phyloP scores from a whole-genome alignment of 1,284 basidiomycete genomes.

The Moesziomyces sp. region DNA sequence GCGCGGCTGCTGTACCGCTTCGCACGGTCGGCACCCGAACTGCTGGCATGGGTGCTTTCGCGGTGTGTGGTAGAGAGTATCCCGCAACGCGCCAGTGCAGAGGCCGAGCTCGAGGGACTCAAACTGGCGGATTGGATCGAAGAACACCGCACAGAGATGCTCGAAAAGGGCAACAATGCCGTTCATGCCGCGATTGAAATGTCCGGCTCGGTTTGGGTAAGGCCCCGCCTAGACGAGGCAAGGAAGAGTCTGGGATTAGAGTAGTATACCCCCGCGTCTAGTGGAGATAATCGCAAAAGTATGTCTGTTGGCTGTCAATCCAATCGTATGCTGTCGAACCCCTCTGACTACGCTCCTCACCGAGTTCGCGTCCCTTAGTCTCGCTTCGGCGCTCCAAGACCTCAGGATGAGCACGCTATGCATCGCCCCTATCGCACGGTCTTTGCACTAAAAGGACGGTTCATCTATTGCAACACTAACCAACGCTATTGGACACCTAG shows the following conservation, averaged over 20 bases:
- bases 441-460: not conserved
- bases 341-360: too few species aligned
- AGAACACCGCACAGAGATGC: conserved; percentile 8
- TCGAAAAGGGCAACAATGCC: conserved; percentile 32
- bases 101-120: conserved; percentile 53
- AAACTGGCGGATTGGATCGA: conserved; percentile 50
- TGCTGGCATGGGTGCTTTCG: conserved; percentile 54
- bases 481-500: conserved; percentile 42
- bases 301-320: not conserved
- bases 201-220: conserved; percentile 61
- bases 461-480: too few species aligned
- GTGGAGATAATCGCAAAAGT: too few species aligned
- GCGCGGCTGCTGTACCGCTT: conserved; percentile 57
- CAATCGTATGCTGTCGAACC: not conserved
- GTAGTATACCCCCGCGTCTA: not conserved
- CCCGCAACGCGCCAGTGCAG: conserved; percentile 39
- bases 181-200: conserved; percentile 57
- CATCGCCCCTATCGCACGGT: too few species aligned
- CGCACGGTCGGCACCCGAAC: conserved; percentile 47
- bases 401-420: too few species aligned
- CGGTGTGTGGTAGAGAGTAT: conserved; percentile 50
- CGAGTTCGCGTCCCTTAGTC: too few species aligned
- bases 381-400: too few species aligned
- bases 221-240: conserved; percentile 62
- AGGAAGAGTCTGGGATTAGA: conserved; percentile 37